phyloP scores from a whole-genome alignment of 305 asterid genomes.

The Fraxinus latifolia region DNA sequence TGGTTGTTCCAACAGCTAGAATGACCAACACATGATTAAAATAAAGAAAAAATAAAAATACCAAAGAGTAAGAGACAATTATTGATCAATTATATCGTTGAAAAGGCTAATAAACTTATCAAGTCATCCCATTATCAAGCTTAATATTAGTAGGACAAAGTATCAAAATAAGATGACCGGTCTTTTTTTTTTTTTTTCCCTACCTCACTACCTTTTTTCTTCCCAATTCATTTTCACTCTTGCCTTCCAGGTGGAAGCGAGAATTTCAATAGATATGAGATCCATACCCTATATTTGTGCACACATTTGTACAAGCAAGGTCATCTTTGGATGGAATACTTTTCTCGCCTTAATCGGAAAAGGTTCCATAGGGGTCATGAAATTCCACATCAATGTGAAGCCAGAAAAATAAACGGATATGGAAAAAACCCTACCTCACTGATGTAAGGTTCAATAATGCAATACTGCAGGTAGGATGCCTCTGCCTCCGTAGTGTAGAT shows the following conservation, averaged over 20 bases:
- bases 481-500: constrained; percentile 56
- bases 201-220: neutral
- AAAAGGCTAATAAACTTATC: neutral
- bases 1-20: neutral
- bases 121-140: neutral
- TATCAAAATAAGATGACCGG: neutral
- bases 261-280: neutral
- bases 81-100: neutral
- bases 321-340: neutral
- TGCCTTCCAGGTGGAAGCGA: neutral
- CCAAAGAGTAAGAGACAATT: neutral
- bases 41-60: neutral
- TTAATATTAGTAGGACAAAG: neutral
- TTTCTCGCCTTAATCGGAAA: neutral
- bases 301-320: neutral
- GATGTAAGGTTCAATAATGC: constrained; percentile 76
- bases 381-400: neutral
- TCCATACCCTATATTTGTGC: neutral
- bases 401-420: neutral
- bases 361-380: neutral
- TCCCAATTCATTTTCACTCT: neutral
- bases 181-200: neutral
- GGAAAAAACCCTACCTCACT: constrained; percentile 47
- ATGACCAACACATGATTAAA: neutral
- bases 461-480: constrained; percentile 84